Evolutionary conservation across 148 eudicot species (phyloP).

Genomic region (Vaccinium myrtillus): DNA sequence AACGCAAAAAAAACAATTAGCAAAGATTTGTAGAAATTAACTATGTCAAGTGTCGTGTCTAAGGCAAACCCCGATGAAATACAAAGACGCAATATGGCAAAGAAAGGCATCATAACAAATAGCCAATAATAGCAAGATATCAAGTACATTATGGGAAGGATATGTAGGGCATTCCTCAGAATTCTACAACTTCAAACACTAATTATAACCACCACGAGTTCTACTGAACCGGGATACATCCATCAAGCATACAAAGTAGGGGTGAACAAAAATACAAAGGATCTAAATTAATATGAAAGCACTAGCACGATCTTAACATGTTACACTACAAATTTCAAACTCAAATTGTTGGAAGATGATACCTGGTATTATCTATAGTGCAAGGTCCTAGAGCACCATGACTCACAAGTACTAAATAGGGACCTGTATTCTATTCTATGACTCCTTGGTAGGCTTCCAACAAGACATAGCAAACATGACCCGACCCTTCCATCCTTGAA

Average conservation of each 20-base stretch:
- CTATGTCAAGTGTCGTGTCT: too few relatives aligned
- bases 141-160: background rate
- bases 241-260: too few relatives aligned
- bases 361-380: background rate
- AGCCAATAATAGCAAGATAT: background rate
- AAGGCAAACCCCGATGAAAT: too few relatives aligned
- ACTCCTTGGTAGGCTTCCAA: conserved; percentile 37
- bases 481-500: conserved; percentile 80
- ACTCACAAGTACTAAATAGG: background rate
- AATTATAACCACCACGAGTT: background rate
- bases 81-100: too few relatives aligned
- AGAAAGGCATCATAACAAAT: too few relatives aligned
- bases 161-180: background rate
- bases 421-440: background rate
- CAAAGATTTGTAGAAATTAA: too few relatives aligned
- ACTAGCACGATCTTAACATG: background rate
- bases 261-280: too few relatives aligned
- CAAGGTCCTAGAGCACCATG: background rate
- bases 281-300: background rate
- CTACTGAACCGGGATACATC: too few relatives aligned
- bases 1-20: too few relatives aligned
- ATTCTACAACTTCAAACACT: background rate
- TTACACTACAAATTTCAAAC: background rate
- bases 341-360: background rate
- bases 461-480: conserved; percentile 50